These are phyloP conservation scores for Trichoderma oligosporum DNA, from an alignment of 2,329 filamentous ascomycete genomes.

Conservation along the genomic window DNA sequence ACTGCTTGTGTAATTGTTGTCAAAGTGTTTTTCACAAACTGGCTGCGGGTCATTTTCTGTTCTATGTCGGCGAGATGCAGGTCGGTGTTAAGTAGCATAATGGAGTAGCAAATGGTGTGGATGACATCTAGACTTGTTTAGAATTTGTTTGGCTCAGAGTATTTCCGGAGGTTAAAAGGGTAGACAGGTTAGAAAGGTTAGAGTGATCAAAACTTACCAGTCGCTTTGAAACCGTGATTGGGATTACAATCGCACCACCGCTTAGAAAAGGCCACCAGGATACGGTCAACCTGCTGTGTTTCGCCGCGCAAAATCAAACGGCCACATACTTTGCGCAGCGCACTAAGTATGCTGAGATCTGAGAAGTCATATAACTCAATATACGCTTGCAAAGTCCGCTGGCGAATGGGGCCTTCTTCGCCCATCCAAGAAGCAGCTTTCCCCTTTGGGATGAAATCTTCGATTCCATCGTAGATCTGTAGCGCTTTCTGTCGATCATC, in stretches of 20 bases:
- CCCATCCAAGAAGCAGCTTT: conserved; percentile 87
- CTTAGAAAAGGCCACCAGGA: conserved; percentile 81
- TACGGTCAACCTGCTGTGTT: conserved; percentile 93
- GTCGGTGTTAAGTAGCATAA: conserved; percentile 93
- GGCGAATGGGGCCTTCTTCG: conserved; percentile 60
- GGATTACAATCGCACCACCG: conserved; percentile 94
- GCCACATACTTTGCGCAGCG: conserved; percentile 75
- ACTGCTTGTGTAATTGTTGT: conserved; percentile 78
- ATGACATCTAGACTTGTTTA: conserved; percentile 68
- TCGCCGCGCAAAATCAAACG: conserved; percentile 82
- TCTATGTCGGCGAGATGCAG: conserved; percentile 93
- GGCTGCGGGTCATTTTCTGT: conserved; percentile 88
- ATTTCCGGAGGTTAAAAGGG: too few species aligned
- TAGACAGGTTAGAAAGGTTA: background rate
- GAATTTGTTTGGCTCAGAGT: too few species aligned
- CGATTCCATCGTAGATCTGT: conserved; percentile 79
- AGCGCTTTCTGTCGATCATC: conserved; percentile 75
- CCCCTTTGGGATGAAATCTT: conserved; percentile 73
- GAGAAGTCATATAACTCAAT: conserved; percentile 90
- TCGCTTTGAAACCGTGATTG: conserved; percentile 86
- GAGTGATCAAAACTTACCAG: conserved; percentile 53
- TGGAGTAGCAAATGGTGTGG: conserved; percentile 94
- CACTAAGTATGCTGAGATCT: conserved; percentile 72
- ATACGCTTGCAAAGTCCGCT: conserved; percentile 67
- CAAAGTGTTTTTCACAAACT: conserved; percentile 96